A percentile compares a stretch with the other conserved stretches of the same genome.
phyloP scores from a whole-genome alignment of 495 filamentous ascomycete genomes.

The Eremomyces bilateralis region DNA sequence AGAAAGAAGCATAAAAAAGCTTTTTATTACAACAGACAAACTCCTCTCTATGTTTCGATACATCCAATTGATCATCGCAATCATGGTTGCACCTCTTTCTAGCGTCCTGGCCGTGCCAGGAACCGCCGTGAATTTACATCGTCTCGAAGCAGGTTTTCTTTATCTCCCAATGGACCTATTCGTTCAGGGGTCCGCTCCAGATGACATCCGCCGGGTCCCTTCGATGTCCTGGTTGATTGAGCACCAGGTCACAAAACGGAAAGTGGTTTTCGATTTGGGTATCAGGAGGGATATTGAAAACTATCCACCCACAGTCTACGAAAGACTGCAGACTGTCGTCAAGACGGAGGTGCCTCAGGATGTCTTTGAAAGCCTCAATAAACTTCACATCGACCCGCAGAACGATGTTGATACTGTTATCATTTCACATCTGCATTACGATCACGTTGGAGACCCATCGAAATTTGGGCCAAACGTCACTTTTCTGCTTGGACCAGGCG shows the following conservation, averaged over 20 bases:
- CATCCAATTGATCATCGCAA: no score
- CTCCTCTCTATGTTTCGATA: no score
- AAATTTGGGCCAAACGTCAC: not conserved
- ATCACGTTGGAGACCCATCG: not conserved
- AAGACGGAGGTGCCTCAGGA: not conserved
- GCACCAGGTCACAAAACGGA: not conserved
- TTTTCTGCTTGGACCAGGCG: not conserved
- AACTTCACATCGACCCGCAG: not conserved
- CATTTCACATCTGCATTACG: not conserved
- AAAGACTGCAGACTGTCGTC: not conserved
- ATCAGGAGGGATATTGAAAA: not conserved
- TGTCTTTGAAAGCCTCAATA: not conserved
- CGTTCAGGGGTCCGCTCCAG: not conserved
- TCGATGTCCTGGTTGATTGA: not conserved
- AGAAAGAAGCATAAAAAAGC: no score
- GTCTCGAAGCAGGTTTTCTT: conserved; percentile 2
- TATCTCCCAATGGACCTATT: not conserved
- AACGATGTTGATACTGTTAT: not conserved
- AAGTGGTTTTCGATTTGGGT: not conserved
- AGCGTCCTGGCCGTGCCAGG: no score
- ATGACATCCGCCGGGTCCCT: not conserved
- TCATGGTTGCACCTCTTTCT: no score
- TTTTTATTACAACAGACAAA: no score
- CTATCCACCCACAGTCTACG: not conserved
- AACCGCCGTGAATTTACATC: no score